phyloP scores from a whole-genome alignment of 2,329 filamentous ascomycete genomes.

The Raffaelea albimanens region DNA sequence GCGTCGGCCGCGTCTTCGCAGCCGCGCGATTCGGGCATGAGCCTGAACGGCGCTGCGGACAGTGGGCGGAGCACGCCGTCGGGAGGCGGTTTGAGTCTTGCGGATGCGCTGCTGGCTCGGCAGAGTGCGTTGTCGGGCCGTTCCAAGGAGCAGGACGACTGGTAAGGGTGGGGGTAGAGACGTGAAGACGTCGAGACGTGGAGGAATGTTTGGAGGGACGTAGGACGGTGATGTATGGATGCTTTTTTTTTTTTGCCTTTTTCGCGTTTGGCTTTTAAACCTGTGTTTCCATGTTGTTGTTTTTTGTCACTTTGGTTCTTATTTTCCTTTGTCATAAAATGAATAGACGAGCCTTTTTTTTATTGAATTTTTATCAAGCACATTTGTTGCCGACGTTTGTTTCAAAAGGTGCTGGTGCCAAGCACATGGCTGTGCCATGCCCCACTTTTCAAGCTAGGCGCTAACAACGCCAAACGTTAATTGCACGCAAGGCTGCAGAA shows the following conservation, averaged over 20 bases:
- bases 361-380: too few relatives aligned
- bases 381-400: too few relatives aligned
- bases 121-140: conserved; percentile 68
- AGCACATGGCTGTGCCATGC: too few relatives aligned
- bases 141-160: conserved; percentile 61
- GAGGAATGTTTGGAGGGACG: too few relatives aligned
- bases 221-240: too few relatives aligned
- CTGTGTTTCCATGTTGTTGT: neutral
- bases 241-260: neutral
- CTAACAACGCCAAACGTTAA: too few relatives aligned
- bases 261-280: neutral
- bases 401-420: too few relatives aligned
- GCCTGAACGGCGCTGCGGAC: conserved; percentile 35
- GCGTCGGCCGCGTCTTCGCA: conserved; percentile 60
- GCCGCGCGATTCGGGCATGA: conserved; percentile 63
- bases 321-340: neutral
- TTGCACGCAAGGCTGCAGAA: too few relatives aligned
- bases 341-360: neutral
- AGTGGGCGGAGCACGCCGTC: conserved; percentile 65
- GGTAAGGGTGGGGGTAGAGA: conserved; percentile 29
- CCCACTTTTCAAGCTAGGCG: too few relatives aligned
- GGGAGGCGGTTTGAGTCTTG: conserved; percentile 63
- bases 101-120: conserved; percentile 67
- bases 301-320: neutral
- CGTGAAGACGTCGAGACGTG: too few relatives aligned